These are phyloP conservation scores for Monosporascus sp. DNA, from an alignment of 2,329 filamentous ascomycete genomes.

Conservation along the genomic window DNA sequence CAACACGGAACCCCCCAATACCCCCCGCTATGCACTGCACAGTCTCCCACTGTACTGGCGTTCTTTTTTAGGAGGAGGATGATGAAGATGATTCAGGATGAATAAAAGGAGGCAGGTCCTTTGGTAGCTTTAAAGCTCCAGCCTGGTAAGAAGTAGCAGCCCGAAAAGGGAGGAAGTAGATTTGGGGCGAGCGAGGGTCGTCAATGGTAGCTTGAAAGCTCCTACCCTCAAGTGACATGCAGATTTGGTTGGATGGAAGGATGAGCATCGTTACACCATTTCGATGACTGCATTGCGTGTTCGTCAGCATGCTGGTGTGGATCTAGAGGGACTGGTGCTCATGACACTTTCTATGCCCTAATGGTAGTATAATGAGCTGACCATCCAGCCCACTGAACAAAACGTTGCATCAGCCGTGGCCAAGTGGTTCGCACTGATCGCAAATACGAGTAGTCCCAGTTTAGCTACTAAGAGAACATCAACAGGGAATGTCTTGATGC, in stretches of 20 bases:
- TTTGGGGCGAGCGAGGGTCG: constrained; percentile 33
- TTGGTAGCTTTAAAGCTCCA: constrained; percentile 64
- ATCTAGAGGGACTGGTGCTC: neutral
- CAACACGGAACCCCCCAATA: constrained; percentile 19
- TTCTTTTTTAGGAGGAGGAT: constrained; percentile 25
- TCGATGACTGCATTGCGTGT: neutral
- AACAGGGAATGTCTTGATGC: neutral
- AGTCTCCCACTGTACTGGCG: constrained; percentile 16
- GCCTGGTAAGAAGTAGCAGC: constrained; percentile 36
- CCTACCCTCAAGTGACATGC: constrained; percentile 31
- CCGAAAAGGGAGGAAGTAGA: constrained; percentile 22
- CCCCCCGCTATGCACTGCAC: constrained; percentile 26
- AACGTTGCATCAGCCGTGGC: neutral
- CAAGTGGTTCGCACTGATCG: neutral
- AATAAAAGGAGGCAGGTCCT: constrained; percentile 36
- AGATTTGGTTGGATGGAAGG: neutral
- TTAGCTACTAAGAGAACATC: neutral
- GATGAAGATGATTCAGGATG: constrained; percentile 20
- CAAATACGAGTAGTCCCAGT: neutral
- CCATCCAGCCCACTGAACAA: neutral
- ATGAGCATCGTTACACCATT: neutral
- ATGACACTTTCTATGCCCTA: neutral
- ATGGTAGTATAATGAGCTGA: neutral
- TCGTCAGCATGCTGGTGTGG: neutral
- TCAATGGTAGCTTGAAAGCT: constrained; percentile 46